Base-by-base conservation (phyloP, 768 basidiomycete genomes). In the Termitomyces titanicus region DNA sequence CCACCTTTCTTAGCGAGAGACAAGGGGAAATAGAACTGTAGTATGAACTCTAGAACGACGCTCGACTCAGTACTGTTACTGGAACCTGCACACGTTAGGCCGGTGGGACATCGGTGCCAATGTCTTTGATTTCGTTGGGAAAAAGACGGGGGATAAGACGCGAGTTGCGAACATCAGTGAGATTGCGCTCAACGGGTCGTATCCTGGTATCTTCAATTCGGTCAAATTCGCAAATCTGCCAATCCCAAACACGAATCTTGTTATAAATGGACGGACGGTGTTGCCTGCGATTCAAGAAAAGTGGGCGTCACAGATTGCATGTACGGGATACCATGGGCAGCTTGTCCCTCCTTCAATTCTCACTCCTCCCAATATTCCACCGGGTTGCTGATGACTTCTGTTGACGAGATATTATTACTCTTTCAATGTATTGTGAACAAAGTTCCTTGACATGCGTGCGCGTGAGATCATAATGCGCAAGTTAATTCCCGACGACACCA, bases 21-120 rank as follows among this genome's bases (percentile, higher is more conserved):
- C n/a, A n/a, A n/a, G n/a, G n/a, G n/a, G n/a, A n/a, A n/a, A n/a
- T n/a, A n/a, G n/a, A n/a, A n/a, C n/a, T n/a, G n/a, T n/a, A n/a
- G n/a, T n/a, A n/a, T n/a, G n/a, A n/a, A n/a, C n/a, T n/a, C n/a
- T n/a, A n/a, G n/a, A n/a, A n/a, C n/a, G n/a, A n/a, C n/a, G n/a
- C n/a, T n/a, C n/a, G n/a, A n/a, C n/a, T n/a, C n/a, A n/a, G n/a
- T n/a, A n/a, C n/a, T n/a, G n/a, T n/a, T n/a, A 86, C 70, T 86
- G 84, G 84, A 69, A 69, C 9, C 79, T 86, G 33, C 77, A 76
- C 35, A 81, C 79, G 11, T 81, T 86, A 25, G 84, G 84, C 18
- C 77, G 84, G 9, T 58, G 53, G 52, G 57, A 58, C 27, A 47
- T 58, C 17, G 57, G 57, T 68, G 72, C 68, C 54, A 84, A 85